A percentile compares a stretch with the other conserved stretches of the same genome.
Evolutionary conservation across 306 rosid species (phyloP).

Genomic region (Trifolium fragiferum): DNA sequence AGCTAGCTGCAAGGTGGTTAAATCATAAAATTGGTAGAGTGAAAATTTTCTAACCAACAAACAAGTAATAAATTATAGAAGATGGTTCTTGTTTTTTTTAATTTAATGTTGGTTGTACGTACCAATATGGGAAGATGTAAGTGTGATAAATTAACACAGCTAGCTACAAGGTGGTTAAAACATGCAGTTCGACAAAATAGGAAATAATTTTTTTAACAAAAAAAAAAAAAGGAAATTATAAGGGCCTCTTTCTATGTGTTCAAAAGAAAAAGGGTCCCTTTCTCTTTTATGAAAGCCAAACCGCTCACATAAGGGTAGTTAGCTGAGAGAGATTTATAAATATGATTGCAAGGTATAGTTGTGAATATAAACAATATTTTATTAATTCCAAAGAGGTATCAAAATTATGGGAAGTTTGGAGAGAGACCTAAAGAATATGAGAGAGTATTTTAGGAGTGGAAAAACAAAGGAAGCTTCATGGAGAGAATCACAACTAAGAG

Average conservation of each 20-base stretch:
- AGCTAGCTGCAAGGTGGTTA: too few relatives aligned
- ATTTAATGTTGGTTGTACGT: slow-evolving; percentile 11
- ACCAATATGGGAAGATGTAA: background rate
- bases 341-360: background rate
- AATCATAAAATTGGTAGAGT: too few relatives aligned
- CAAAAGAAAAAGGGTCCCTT: background rate
- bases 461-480: slow-evolving; percentile 62
- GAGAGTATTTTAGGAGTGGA: slow-evolving; percentile 57
- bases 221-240: too few relatives aligned
- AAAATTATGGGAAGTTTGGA: slow-evolving; percentile 37
- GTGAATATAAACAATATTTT: background rate
- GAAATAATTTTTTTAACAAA: too few relatives aligned
- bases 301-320: background rate
- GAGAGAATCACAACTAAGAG: slow-evolving; percentile 73
- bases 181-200: background rate
- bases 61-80: background rate
- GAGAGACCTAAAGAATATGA: slow-evolving; percentile 49
- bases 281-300: slow-evolving; percentile 10
- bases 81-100: background rate
- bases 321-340: background rate
- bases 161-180: background rate
- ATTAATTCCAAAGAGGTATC: slow-evolving; percentile 9
- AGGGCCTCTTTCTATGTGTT: too few relatives aligned
- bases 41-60: too few relatives aligned
- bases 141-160: background rate